Base-by-base conservation (phyloP, 2,329 filamentous ascomycete genomes). In the Coniosporium tulheliwenetii region DNA sequence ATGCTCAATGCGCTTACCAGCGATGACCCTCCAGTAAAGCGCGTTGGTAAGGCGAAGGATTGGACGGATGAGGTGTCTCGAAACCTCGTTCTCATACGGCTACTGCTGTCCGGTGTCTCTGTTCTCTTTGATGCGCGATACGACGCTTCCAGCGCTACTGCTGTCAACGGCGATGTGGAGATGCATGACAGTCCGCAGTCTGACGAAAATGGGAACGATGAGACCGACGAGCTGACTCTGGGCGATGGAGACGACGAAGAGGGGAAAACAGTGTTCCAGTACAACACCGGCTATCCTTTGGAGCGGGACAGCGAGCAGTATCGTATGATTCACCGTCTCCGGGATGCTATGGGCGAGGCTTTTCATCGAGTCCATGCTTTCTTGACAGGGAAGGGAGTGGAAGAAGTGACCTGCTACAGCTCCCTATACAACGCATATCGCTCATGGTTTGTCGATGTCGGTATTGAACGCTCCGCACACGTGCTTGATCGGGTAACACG, bases 31-130 rank as follows among this genome's bases (percentile, higher is more conserved):
- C 80, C 78, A 2, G 80, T 96, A 40, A 93, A 86, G 59, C 76
- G 89, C 42, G 89, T 87, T 49, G 91, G 91, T 32, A 94, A 89
- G 57, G 93, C 93, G 50, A 98, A 96, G 61, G 89, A 95, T 52
- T 98, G 91, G 91, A 95, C 89, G 0, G 91, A 98, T 57, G 93
- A 98, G 57, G 81, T 96, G 26, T 89, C 86, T 2, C 71, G 91
- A 41, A 85, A 94, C 48, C 71, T 98, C 42, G 84, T 89, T 10
- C 79, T 95, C 39, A 69, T 98, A 10, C 74, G 89, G 29, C 70
- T 98, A n/a, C 77, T 94, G 36, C 77, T 93, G 19, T 93, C 89
- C 2, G 91, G 91, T 40, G 79, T 94, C 43, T 87, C 89, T 7
- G 79, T 83, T 1, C 69, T 98, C 9, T 96, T 98, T 55, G 85